Base-by-base conservation (phyloP, 805 yeast species). In the Candida manassasensis region DNA sequence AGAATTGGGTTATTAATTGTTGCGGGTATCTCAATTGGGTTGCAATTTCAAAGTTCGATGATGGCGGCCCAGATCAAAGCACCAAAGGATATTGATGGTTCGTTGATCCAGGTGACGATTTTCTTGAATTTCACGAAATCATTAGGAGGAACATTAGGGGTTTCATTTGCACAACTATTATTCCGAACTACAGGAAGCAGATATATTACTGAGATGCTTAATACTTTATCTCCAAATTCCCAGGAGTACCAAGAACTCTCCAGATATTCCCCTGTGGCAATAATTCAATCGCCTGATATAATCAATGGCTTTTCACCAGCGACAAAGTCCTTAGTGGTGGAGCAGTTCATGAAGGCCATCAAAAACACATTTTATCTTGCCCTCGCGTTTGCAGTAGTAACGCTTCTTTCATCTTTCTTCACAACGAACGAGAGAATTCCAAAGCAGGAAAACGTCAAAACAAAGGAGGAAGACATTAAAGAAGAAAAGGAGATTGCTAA, bases 381-480 rank as follows among this genome's bases (percentile, higher is more conserved):
- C 11, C 40, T 72, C 12, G 77, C 63, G 0, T 48, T 64, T 11
- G 50, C 68, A 1, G 42, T 50, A 7, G 22, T 59, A 10, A 45
- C 63, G 2, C 49, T 69, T 6, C 27, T 73, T 1, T 38, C 48
- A 5, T 39, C 61, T 0, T 4, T 67, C 0, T 63, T 70, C 39
- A 55, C 64, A 32, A 67, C 78, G 9, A 66, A 63, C 44, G 55
- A 58, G 31, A 59, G 55, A 36, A 47, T 73, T 17, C 79, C 79
- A 1, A 55, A 50, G 29, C 50, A 53, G 27, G 36, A 40, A n/a
- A 48, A 54, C 24, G 40, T 52, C 25, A 40, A 39, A 12, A 39
- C 14, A 19, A 37, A 42, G 28, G 38, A 33, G 7, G 46, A 47
- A 29, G 40, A 29, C 4, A 34, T 24, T 11, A 32, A 21, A 7